phyloP scores from a whole-genome alignment of 2,329 filamentous ascomycete species.

The Pseudovirgaria hyperparasitica region DNA sequence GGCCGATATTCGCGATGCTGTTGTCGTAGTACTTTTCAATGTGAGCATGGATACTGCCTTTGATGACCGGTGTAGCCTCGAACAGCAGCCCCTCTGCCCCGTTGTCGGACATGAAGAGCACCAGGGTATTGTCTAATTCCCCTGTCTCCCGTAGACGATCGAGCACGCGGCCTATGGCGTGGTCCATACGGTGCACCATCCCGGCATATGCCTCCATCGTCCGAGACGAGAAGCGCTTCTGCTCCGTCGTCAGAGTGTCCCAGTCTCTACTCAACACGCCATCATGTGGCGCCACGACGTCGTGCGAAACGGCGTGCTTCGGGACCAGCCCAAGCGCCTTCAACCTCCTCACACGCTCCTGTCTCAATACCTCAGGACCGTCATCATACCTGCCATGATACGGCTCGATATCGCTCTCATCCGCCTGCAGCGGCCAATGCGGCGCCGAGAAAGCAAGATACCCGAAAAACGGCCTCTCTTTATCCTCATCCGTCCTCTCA shows the following conservation, averaged over 20 bases:
- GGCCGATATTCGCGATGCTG: conserved; percentile 22
- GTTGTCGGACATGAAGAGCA: conserved; percentile 28
- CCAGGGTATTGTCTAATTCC: conserved; percentile 24
- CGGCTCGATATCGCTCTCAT: conserved; percentile 10
- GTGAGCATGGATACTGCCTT: conserved; percentile 10
- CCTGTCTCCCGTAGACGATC: conserved; percentile 15
- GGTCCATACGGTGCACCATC: conserved; percentile 23
- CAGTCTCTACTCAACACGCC: conserved; percentile 7
- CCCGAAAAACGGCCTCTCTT: conserved; percentile 15
- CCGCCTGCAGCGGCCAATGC: conserved; percentile 19
- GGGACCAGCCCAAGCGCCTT: conserved; percentile 9
- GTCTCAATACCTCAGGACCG: conserved; percentile 13
- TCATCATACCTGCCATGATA: conserved; percentile 14
- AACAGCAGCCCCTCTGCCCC: conserved; percentile 22
- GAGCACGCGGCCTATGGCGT: conserved; percentile 19
- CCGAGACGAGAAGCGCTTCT: conserved; percentile 26
- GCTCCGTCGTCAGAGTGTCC: conserved; percentile 15
- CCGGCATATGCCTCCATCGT: conserved; percentile 25
- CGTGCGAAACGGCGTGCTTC: conserved; percentile 10
- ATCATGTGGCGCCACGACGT: conserved; percentile 11
- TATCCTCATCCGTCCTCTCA: conserved; percentile 7
- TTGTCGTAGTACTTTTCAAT: conserved; percentile 27
- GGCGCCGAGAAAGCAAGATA: conserved; percentile 17
- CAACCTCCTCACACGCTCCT: conserved; percentile 10
- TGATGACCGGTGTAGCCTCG: conserved; percentile 18